Base-by-base conservation (phyloP, 768 basidiomycete genomes). In the Coprinellus micaceus region DNA sequence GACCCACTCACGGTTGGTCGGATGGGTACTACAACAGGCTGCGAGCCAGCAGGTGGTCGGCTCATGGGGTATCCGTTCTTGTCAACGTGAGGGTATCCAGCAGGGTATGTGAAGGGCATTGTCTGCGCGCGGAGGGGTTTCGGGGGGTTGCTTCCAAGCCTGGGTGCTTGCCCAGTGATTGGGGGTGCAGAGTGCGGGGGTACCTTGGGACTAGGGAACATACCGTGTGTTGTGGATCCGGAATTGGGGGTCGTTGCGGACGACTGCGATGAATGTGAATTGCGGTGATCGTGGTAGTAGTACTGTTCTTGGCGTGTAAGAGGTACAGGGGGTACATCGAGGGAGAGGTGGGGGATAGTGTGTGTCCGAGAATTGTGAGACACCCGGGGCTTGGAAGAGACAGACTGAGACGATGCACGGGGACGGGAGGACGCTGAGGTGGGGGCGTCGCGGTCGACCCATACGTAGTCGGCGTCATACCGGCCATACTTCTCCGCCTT, bases 71-170 rank as follows among this genome's bases (percentile, higher is more conserved):
- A 26, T 5, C 48, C 58, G 22, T 54, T 40, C 28, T 51, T 55
- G 33, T 52, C 49, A 37, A 51, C 36, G 50, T 45, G 22, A 37
- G 22, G 51, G 49, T 49, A 45, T 24, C 19, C 48, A 52, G 28
- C 5, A 15, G 6, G 39, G 39, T 28, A 39, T 19, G 47, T 54
- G 53, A 52, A 54, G 13, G 62, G 62, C 24, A 53, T 41, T 9
- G 60, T 59, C 26, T 60, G 48, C 13, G 60, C 53, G 15, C 57
- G 57, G 17, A 54, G 33, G 19, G 54, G 57, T n/a, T 62, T 33
- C 25, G 58, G 19, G 37, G 58, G 36, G 29, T 47, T 24, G 28
- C 30, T 30, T 54, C 58, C 30, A 28, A 58, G 49, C 51, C 9
- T 29, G 40, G 58, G 52, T 44, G 50, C 40, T 28, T 58, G 55